A percentile compares a stretch with the other conserved stretches of the same genome.
Evolutionary conservation across 768 basidiomycete species (phyloP).

Genomic region (Panaeolus papilionaceus): DNA sequence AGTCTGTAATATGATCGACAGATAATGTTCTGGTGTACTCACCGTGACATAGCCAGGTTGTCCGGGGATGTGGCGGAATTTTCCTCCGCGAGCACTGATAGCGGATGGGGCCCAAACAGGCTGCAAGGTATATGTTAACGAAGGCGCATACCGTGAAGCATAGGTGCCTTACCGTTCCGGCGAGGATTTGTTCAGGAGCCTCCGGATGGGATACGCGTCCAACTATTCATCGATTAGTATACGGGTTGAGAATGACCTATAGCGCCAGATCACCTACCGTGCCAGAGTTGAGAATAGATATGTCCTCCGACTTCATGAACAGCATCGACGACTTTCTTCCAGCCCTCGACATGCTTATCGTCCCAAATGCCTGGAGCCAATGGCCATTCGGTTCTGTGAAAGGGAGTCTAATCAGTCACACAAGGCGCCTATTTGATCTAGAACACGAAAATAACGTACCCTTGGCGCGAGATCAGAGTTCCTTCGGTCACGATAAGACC

Average conservation of each 20-base stretch:
- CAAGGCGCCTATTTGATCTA: not conserved
- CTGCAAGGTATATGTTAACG: constrained; percentile 28
- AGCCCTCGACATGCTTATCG: constrained; percentile 39
- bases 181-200: constrained; percentile 42
- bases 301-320: constrained; percentile 46
- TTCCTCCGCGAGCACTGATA: constrained; percentile 47
- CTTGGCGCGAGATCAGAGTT: constrained; percentile 39
- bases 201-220: constrained; percentile 45
- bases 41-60: constrained; percentile 47
- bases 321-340: constrained; percentile 44
- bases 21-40: constrained; percentile 20
- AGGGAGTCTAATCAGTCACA: not conserved
- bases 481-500: constrained; percentile 44
- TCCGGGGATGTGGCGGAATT: constrained; percentile 46
- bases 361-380: constrained; percentile 47
- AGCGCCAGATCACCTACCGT: constrained; percentile 25
- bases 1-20: not conserved
- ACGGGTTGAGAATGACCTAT: not conserved
- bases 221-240: constrained; percentile 26
- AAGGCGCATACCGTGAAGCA: not conserved
- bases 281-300: constrained; percentile 43
- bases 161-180: constrained; percentile 35
- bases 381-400: constrained; percentile 40
- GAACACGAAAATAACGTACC: constrained; percentile 23
- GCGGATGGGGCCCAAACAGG: constrained; percentile 53